Evolutionary conservation across 768 basidiomycete species (phyloP).

Genomic region (Agrocybe praecox): DNA sequence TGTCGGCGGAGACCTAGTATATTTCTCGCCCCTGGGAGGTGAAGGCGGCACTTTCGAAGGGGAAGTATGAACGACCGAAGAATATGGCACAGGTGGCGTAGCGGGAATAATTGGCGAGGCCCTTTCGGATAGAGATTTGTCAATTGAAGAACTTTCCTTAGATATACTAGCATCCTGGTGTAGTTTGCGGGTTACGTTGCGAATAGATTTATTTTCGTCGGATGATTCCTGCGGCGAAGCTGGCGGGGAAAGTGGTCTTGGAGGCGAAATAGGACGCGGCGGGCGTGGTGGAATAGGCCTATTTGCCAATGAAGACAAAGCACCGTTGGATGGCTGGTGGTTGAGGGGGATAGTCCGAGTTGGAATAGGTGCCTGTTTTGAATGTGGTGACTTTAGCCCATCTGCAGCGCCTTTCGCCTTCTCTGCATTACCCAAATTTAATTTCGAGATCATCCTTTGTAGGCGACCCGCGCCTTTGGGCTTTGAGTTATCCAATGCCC

Average conservation of each 20-base stretch:
- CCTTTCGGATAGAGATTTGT: slow-evolving; percentile 14
- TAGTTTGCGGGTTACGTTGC: slow-evolving; percentile 17
- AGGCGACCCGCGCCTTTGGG: slow-evolving; percentile 62
- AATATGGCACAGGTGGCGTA: slow-evolving; percentile 8
- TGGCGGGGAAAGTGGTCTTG: slow-evolving; percentile 47
- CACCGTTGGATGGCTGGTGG: slow-evolving; percentile 36
- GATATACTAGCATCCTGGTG: slow-evolving; percentile 16
- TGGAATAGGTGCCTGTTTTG: slow-evolving; percentile 17
- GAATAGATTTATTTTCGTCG: slow-evolving; percentile 34
- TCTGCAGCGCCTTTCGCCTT: slow-evolving; percentile 28
- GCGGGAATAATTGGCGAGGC: slow-evolving; percentile 17
- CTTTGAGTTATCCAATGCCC: slow-evolving; percentile 40
- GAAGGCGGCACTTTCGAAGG: slow-evolving; percentile 7
- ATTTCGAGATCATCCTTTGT: slow-evolving; percentile 82
- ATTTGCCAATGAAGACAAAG: slow-evolving; percentile 55
- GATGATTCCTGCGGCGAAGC: slow-evolving; percentile 46
- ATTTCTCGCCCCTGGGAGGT: neutral
- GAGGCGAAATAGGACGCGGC: slow-evolving; percentile 48
- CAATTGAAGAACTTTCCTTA: slow-evolving; percentile 11
- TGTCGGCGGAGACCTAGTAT: slow-evolving; percentile 8
- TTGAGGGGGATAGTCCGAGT: slow-evolving; percentile 19
- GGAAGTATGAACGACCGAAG: slow-evolving; percentile 2
- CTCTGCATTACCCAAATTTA: slow-evolving; percentile 54
- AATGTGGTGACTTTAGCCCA: slow-evolving; percentile 16
- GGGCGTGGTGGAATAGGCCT: slow-evolving; percentile 64